These are phyloP conservation scores for Fraxinus excelsior DNA, from an alignment of 257 asterid genomes.

Conservation along the genomic window DNA sequence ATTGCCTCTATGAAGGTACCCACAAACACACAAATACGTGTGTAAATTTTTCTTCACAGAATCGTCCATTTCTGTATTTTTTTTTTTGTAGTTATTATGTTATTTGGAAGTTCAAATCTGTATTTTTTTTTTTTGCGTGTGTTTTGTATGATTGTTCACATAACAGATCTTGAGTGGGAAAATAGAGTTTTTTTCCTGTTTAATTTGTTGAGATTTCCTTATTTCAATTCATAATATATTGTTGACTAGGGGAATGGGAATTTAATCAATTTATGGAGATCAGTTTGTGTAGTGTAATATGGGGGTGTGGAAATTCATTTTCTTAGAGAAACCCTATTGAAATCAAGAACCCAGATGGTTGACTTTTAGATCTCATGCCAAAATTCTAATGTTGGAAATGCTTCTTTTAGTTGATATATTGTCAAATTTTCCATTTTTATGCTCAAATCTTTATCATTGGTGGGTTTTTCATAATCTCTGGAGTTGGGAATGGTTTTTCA, in stretches of 20 bases:
- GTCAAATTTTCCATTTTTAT: not conserved
- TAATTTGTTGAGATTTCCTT: slow-evolving; percentile 5
- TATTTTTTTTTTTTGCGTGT: not conserved
- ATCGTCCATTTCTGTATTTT: slow-evolving; percentile 11
- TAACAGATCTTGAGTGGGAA: slow-evolving; percentile 30
- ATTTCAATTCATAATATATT: slow-evolving; percentile 19
- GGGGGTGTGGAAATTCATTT: slow-evolving; percentile 6
- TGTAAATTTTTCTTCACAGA: slow-evolving; percentile 6
- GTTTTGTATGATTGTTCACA: slow-evolving; percentile 6
- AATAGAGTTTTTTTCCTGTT: not conserved
- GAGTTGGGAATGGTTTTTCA: not conserved
- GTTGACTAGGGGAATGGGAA: slow-evolving; percentile 6
- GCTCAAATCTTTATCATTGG: slow-evolving; percentile 1
- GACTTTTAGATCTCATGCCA: slow-evolving; percentile 30
- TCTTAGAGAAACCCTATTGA: slow-evolving; percentile 4
- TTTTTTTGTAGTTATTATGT: slow-evolving; percentile 5
- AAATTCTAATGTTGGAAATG: slow-evolving; percentile 13
- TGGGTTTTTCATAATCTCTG: not conserved
- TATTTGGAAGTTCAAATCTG: slow-evolving; percentile 19
- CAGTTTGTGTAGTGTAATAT: slow-evolving; percentile 4
- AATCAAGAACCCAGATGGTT: slow-evolving; percentile 17
- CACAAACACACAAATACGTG: not conserved
- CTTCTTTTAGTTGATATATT: not conserved
- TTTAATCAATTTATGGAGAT: not conserved
- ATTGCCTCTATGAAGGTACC: slow-evolving; percentile 80